phyloP scores from a whole-genome alignment of 306 rosid species.

The Sindora glabra region DNA sequence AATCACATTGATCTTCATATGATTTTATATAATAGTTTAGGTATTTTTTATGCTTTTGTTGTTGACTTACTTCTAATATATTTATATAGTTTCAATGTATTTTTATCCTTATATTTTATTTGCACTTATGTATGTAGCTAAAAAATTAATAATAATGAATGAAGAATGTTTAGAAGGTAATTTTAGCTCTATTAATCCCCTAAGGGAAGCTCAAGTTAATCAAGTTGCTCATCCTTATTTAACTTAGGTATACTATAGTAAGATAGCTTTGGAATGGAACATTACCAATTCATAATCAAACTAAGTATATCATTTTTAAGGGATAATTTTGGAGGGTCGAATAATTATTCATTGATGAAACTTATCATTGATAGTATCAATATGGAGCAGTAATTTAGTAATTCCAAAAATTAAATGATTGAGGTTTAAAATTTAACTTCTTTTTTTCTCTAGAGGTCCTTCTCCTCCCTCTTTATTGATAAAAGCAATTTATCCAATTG shows the following conservation, averaged over 20 bases:
- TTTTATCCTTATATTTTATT: background rate
- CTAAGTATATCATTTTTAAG: background rate
- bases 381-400: too few species aligned
- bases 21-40: background rate
- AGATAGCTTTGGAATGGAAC: background rate
- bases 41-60: background rate
- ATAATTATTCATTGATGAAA: background rate
- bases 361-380: too few species aligned
- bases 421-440: too few species aligned
- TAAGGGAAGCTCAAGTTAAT: slow-evolving; percentile 32
- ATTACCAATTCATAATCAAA: background rate
- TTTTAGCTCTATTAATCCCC: slow-evolving; percentile 34
- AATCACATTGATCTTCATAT: background rate
- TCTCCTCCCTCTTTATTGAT: too few species aligned
- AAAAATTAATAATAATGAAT: slow-evolving; percentile 42
- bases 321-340: background rate
- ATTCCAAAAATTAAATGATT: too few species aligned
- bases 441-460: too few species aligned
- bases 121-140: slow-evolving; percentile 42
- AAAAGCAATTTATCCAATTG: too few species aligned
- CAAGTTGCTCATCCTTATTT: slow-evolving; percentile 33
- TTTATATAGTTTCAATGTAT: background rate
- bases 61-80: background rate
- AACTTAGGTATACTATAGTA: slow-evolving; percentile 33
- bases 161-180: slow-evolving; percentile 56